Evolutionary conservation across 2,329 filamentous ascomycete genomes (phyloP).

Genomic region (Colletotrichum gloeosporioides): DNA sequence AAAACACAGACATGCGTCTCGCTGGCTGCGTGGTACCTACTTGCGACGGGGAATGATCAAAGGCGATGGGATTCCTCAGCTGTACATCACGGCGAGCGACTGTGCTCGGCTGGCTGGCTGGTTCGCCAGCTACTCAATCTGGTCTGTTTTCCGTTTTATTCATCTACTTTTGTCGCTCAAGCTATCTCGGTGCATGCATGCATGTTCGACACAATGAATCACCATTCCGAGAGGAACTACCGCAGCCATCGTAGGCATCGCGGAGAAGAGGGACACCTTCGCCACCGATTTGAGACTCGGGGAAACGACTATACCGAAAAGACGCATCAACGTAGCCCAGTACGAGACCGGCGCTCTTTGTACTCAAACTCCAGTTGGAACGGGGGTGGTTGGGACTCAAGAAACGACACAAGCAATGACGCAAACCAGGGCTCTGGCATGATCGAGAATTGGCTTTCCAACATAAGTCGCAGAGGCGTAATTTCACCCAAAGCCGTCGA

Average conservation of each 20-base stretch:
- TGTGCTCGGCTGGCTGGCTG: neutral
- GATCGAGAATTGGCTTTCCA: slow-evolving; percentile 11
- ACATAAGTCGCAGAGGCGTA: neutral
- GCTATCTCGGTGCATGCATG: neutral
- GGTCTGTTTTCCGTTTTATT: neutral
- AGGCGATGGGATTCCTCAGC: neutral
- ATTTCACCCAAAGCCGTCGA: neutral
- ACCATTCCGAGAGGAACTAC: neutral
- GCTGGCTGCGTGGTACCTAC: neutral
- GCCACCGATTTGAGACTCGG: neutral
- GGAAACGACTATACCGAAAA: neutral
- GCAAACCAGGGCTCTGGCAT: neutral
- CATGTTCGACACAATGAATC: neutral
- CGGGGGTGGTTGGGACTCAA: neutral
- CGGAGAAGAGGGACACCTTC: neutral
- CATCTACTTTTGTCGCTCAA: neutral
- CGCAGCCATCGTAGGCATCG: neutral
- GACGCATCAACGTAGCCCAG: neutral
- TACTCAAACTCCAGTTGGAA: neutral
- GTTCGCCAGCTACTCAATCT: neutral
- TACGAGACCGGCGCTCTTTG: neutral
- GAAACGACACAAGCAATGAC: neutral
- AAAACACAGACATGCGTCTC: neutral
- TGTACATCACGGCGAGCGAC: neutral
- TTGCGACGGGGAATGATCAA: neutral